Evolutionary conservation across 2,329 filamentous ascomycete genomes (phyloP), one percentile per base, ranked within the genome.

Genomic region (Arachnomyces sp.): DNA sequence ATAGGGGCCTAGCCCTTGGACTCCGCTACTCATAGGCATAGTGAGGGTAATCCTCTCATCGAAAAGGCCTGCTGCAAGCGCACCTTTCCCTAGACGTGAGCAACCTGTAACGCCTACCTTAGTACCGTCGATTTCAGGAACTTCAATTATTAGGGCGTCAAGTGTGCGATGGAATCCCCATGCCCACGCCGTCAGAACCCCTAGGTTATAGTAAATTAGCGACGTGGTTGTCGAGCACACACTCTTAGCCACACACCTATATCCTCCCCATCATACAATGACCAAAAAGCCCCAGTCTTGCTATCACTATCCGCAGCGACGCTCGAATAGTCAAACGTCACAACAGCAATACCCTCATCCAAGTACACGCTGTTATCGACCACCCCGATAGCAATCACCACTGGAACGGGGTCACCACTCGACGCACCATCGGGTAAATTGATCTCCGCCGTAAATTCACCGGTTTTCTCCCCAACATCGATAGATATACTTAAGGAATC

Each of bases 331-430:
- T 72, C 66, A 47, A 72, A 71, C 11, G 66, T 67, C 3, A 68
- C 69, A 12, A 73, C 63, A 2, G 69, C 68, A 46, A 72, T 71
- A 3, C 68, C 69, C 1, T 66, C 66, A 15, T 59, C 58, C 5
- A 68, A 52, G 46, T 72, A 73, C 7, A 63, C 64, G 52, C 65
- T 63, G 49, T 66, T 67, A 45, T 65, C 60, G 54, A 72, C 72
- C 14, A 69, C 68, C 12, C 70, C 70, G 40, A 72, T 72, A 28
- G 68, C 65, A 44, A 73, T 72, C 9, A 73, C 63, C 4, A 71
- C 69, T 2, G 68, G 68, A 2, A 60, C 68, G 11, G 60, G 59
- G n/a, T 18, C 34, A 28, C 28, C 25, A 8, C 53, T 56, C 8
- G 44, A 53, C 12, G 59, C 61, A 2, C 61, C 64, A 18, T 54